Evolutionary conservation across 768 basidiomycete species (phyloP), one percentile per base, ranked within the genome.

Genomic region (Agaricus sinodeliciosus): DNA sequence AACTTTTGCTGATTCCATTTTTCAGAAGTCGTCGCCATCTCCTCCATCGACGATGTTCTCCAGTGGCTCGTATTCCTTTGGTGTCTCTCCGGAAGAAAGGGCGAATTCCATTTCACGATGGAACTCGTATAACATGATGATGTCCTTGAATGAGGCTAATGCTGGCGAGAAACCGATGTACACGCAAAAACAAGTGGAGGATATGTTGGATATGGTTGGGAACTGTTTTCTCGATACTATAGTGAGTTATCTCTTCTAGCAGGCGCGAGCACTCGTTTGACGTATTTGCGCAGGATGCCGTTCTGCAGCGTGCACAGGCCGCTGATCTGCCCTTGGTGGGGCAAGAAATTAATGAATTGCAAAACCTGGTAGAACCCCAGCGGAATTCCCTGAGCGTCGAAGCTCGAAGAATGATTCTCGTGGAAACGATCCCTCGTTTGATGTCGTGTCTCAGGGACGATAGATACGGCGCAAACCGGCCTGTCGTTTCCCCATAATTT

Each of bases 111-210:
- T 51, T n/a, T 15, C 48, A 45, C 28, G 37, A 28, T 50, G 45
- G 45, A 45, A 40, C 44, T 46, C 51, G 26, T 51, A 47, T 40
- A 51, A 51, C 31, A 34, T 25, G 37, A 48, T 42, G 43, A 27
- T 19, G 19, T 43, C 37, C 16, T 19, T 49, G 13, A n/a, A 12
- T 16, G 51, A 46, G 36, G 37, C 27, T 15, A 34, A 9, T n/a
- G 36, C 55, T 8, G 41, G 53, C 39, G 65, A 65, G 37, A 57
- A 57, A 39, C 63, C 66, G 25, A 53, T 65, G n/a, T 68, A 63
- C 55, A 66, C 67, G 18, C 63, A 62, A 37, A 64, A 61, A 34
- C 65, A 68, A 48, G 65, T 68, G 25, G 63, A 65, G 45, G 61
- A 65, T 40, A 66, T 68, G 61, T 56, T 68, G 47, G 59, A 63